Evolutionary conservation across 106 monocot species (phyloP), one percentile per base, ranked within the genome.

Genomic region (Apostasia ramifera): DNA sequence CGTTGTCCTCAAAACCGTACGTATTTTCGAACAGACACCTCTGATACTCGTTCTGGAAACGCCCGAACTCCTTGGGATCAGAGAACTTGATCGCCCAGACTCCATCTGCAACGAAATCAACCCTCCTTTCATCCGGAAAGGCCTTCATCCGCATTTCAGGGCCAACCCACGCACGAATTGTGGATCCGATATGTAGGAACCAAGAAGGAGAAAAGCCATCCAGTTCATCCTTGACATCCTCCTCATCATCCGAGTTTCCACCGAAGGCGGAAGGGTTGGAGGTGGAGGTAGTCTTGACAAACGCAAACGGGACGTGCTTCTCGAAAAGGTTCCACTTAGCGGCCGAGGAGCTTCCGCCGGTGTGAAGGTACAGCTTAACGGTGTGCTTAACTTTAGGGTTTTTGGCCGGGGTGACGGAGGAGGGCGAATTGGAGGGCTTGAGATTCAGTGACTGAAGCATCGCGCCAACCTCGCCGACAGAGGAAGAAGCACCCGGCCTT

Each of bases 21-120:
- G 77, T 79, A 74, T 98, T 98, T 66, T 90, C 90, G 42, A 92
- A 92, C 2, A 83, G 69, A 66, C 92, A 90, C 15, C 72, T 77
- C 67, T 87, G 82, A 65, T 87, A 98, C 62, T 76, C 74, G 40
- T 77, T 59, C 53, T 63, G 75, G 78, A 92, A 98, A 2, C 42
- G 47, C 1, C 48, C 14, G 67, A 85, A 98, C 12, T 45, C 77
- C 10, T 83, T 79, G 2, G 70, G 44, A 14, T 70, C 47, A 6
- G 56, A 40, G 57, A 92, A 98, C 70, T 85, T 92, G 53, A 98
- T 43, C 0, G 92, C 92, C 97, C 97, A 98, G 4, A 98, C 97
- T 6, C 97, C 97, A 12, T 84, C 84, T 0, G 92, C 86, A 41
- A 98, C 83, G 61, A 92, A 98, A 70, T 98, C 97, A 1, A 90